phyloP scores from a whole-genome alignment of 1,284 basidiomycete genomes.

The Leccinum pallidistipes region DNA sequence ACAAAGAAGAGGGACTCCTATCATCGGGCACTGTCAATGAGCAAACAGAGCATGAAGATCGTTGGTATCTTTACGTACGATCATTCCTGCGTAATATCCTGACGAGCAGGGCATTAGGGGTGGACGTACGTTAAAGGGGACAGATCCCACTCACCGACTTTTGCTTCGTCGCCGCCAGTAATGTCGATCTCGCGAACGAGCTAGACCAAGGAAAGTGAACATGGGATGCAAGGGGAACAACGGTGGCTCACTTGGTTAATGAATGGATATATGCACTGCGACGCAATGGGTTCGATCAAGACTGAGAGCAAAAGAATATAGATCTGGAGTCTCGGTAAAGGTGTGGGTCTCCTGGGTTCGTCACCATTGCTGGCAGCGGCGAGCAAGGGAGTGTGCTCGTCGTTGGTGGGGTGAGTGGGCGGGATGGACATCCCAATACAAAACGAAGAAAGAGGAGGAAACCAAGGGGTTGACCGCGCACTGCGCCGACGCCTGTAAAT shows the following conservation, averaged over 20 bases:
- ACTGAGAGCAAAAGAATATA: constrained; percentile 41
- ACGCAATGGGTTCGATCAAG: constrained; percentile 58
- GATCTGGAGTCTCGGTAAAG: constrained; percentile 46
- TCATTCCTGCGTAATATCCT: constrained; percentile 60
- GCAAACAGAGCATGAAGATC: constrained; percentile 9
- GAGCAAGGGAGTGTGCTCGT: constrained; percentile 43
- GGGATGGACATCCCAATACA: constrained; percentile 16
- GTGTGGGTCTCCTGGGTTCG: constrained; percentile 31
- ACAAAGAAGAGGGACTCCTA: constrained; percentile 47
- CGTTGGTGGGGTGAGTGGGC: constrained; percentile 9
- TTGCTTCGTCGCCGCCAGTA: constrained; percentile 49
- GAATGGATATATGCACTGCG: constrained; percentile 61
- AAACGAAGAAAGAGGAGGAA: background rate
- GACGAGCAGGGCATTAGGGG: background rate
- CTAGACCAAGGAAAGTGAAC: constrained; percentile 27
- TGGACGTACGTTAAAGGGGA: background rate
- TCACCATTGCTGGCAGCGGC: constrained; percentile 13
- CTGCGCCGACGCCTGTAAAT: constrained; percentile 5
- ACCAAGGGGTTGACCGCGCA: background rate
- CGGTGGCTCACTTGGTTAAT: constrained; percentile 42
- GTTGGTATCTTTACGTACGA: constrained; percentile 38
- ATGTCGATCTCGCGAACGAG: constrained; percentile 50
- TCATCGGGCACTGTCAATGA: background rate
- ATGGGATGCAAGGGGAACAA: background rate
- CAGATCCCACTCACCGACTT: constrained; percentile 37